Base-by-base conservation (phyloP, 768 basidiomycete species). In the Boletus bicolor region DNA sequence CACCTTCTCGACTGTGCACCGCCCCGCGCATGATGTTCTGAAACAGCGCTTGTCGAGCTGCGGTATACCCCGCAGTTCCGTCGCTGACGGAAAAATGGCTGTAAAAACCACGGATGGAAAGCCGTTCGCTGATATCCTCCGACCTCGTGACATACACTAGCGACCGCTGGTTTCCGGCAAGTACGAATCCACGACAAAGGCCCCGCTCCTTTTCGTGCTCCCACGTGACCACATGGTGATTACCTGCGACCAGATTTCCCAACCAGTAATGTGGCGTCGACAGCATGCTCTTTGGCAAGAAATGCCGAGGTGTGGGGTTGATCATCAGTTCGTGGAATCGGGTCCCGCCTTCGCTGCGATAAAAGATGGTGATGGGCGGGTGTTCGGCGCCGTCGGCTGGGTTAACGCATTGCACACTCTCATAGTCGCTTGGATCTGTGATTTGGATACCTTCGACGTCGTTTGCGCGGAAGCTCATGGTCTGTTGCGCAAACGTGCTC, bases 51-150 rank as follows among this genome's bases (percentile, higher is more conserved):
- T 64, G 54, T 53, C 63, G 59, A 26, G 60, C 61, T 0, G 56
- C 49, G 15, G 54, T 48, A 32, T 64, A 70, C 35, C 53, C 72
- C 5, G 54, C 68, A 53, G 47, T 57, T 43, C 58, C 74, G 60
- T 51, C 74, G 72, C 60, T 72, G 73, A 59, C 73, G 51, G 67
- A 79, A 75, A 62, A 38, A 24, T 72, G 64, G 47, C 72, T 71
- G 53, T 71, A 74, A 44, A 72, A 71, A 1, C 64, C 64, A 14
- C 62, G 66, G 10, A 72, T n/a, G 24, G 66, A 63, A 3, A 68
- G 64, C 14, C 59, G 62, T 17, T 71, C 72, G 1, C 58, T 41
- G 38, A 63, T 66, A 32, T 68, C 66, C 7, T 67, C 61, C 6
- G 62, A 57, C 11, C 63, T 49, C 10, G 67, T 63, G 49, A 66